Evolutionary conservation across 140 eudicot genomes (phyloP).

Genomic region (Stevia rebaudiana): DNA sequence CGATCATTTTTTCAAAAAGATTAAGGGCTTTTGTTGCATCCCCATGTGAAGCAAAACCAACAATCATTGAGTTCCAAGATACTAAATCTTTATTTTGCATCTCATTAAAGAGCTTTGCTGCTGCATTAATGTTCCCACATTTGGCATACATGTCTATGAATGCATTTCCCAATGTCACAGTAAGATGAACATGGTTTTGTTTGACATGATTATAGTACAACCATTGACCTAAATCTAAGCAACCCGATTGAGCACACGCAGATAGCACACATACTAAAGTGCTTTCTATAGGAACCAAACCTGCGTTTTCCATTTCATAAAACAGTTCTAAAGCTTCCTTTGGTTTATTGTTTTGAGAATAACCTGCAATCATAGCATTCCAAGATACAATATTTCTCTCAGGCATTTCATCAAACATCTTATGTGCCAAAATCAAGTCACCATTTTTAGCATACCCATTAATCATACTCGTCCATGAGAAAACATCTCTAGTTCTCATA

Average conservation of each 20-base stretch:
- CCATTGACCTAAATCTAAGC: slow-evolving; percentile 50
- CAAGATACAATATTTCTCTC: slow-evolving; percentile 51
- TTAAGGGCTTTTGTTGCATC: slow-evolving; percentile 39
- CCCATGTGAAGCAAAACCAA: slow-evolving; percentile 69
- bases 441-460: slow-evolving; percentile 43
- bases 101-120: slow-evolving; percentile 42
- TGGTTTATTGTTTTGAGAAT: slow-evolving; percentile 41
- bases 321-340: slow-evolving; percentile 38
- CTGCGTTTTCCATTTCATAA: slow-evolving; percentile 34
- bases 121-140: slow-evolving; percentile 61
- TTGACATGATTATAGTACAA: slow-evolving; percentile 26
- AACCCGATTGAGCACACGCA: slow-evolving; percentile 49
- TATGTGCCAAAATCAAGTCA: slow-evolving; percentile 27
- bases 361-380: slow-evolving; percentile 55
- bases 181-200: slow-evolving; percentile 33
- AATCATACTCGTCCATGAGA: slow-evolving; percentile 46
- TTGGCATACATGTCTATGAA: slow-evolving; percentile 73
- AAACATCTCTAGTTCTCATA: slow-evolving; percentile 47
- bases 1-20: slow-evolving; percentile 46
- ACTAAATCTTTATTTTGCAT: slow-evolving; percentile 52
- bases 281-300: slow-evolving; percentile 34
- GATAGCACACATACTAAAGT: slow-evolving; percentile 44
- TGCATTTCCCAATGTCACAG: slow-evolving; percentile 41
- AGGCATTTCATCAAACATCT: slow-evolving; percentile 56
- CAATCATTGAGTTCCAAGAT: slow-evolving; percentile 72